Conservation (phyloP, 495 filamentous ascomycete genomes). For the Talaromyces nanjingensis region DNA sequence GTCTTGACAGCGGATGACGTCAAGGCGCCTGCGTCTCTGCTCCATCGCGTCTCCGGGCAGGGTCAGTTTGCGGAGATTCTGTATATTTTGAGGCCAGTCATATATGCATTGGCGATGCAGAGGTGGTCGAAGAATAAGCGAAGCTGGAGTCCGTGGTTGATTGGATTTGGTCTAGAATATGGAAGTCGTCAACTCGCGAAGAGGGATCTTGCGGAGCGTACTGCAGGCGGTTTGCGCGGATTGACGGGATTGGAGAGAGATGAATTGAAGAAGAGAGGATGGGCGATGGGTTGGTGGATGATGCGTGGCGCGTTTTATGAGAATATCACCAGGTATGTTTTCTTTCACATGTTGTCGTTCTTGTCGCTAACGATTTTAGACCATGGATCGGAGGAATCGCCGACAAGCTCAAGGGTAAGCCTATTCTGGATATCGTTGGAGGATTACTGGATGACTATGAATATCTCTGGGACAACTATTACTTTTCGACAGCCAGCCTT, state of each 20-base stretch:
- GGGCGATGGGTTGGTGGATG: constrained; percentile 88
- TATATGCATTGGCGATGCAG: constrained; percentile 83
- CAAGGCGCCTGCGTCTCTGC: constrained; percentile 74
- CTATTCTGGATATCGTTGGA: constrained; percentile 69
- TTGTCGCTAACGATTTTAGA: constrained; percentile 35
- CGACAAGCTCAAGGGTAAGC: constrained; percentile 62
- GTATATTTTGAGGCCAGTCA: constrained; percentile 81
- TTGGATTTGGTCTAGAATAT: constrained; percentile 82
- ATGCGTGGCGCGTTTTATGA: constrained; percentile 96
- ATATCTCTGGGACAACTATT: constrained; percentile 96
- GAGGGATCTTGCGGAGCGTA: constrained; percentile 57
- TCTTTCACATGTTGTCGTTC: not conserved
- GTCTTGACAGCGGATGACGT: constrained; percentile 95
- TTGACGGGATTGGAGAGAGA: constrained; percentile 81
- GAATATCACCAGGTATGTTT: constrained; percentile 69
- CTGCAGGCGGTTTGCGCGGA: constrained; percentile 59
- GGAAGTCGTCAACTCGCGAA: constrained; percentile 77
- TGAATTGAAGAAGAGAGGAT: constrained; percentile 76
- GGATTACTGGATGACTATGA: constrained; percentile 91
- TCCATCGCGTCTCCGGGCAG: constrained; percentile 61
- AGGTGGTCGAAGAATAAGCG: constrained; percentile 52
- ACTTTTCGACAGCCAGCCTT: constrained; percentile 72
- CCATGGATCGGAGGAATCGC: constrained; percentile 55
- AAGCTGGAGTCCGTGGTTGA: constrained; percentile 82
- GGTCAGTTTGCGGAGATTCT: constrained; percentile 80